Base-by-base conservation (phyloP, 345 rosid species). In the Syzygium grande region DNA sequence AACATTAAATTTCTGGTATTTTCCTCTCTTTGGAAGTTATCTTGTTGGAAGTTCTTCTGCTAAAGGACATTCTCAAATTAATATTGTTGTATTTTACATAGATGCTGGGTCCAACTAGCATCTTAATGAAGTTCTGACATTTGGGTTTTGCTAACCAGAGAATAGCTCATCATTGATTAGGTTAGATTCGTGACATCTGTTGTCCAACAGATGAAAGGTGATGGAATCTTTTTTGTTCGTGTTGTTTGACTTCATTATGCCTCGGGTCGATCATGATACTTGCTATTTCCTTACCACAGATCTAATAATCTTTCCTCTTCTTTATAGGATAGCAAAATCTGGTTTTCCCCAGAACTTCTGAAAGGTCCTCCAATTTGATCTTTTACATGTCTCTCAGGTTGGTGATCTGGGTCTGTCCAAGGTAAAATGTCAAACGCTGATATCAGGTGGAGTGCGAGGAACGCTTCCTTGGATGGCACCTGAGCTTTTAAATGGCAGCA, bases 401-500 rank as follows among this genome's bases (percentile, higher is more conserved):
- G 95, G 95, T 84, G 96, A 94, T 90, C 89, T 94, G 89, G 96
- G 96, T 55, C 90, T 94, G 73, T 94, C 96, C 6, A 94, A 92
- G 92, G 95, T 93, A 61, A 94, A 94, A 90, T 92, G 96, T 85
- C 95, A 93, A 84, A 94, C 96, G 2, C 94, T 94, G 56, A 93
- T 94, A 90, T 93, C 95, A 23, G 96, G 96, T 11, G 95, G 96
- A 56, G 96, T 94, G 23, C 89, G 95, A 58, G 96, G 96, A 91
- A 94, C 96, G 14, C 95, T 94, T 87, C 96, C 95, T 23, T 94
- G 96, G 96, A 94, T 94, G 96, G 96, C 96, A 38, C 96, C 96
- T 0, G 96, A 94, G 89, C 94, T 94, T 86, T 89, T 94, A 84
- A 92, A 94, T 85, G 96, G 96, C 53, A 89, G 94, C 91, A 94